These are phyloP conservation scores for Trapa bicornis DNA, from an alignment of 345 rosid genomes.

Conservation along the genomic window DNA sequence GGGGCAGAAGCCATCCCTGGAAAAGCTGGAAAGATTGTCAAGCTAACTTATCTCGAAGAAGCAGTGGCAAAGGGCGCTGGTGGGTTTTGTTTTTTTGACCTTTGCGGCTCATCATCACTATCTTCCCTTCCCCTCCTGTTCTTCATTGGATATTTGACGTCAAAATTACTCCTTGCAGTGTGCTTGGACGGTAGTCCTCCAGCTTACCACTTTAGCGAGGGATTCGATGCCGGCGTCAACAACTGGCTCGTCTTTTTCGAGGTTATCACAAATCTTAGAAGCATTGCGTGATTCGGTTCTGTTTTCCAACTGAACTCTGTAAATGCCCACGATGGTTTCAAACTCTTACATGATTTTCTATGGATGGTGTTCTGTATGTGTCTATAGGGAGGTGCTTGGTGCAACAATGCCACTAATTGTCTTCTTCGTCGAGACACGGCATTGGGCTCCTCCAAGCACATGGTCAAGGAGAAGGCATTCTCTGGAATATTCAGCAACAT, in stretches of 20 bases:
- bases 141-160: not conserved
- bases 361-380: not conserved
- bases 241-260: conserved; percentile 80
- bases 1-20: conserved; percentile 5
- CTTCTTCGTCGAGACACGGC: conserved; percentile 45
- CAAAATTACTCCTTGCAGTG: conserved; percentile 26
- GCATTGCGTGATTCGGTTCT: too few relatives aligned
- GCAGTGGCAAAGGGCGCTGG: conserved; percentile 90
- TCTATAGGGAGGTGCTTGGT: conserved; percentile 93
- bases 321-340: too few relatives aligned
- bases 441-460: conserved; percentile 70
- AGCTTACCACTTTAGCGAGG: conserved; percentile 72
- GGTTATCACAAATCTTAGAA: conserved; percentile 14
- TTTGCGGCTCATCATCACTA: too few relatives aligned
- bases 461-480: conserved; percentile 50
- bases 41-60: conserved; percentile 42
- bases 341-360: not conserved
- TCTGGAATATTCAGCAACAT: conserved; percentile 68
- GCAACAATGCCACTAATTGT: conserved; percentile 60
- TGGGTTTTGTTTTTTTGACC: conserved; percentile 11
- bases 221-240: conserved; percentile 65
- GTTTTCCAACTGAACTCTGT: too few relatives aligned
- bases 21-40: conserved; percentile 9
- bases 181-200: conserved; percentile 97
- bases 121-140: not conserved